These are phyloP conservation scores for Symmetrospora coprosmae DNA, from an alignment of 768 basidiomycete genomes.

Conservation along the genomic window DNA sequence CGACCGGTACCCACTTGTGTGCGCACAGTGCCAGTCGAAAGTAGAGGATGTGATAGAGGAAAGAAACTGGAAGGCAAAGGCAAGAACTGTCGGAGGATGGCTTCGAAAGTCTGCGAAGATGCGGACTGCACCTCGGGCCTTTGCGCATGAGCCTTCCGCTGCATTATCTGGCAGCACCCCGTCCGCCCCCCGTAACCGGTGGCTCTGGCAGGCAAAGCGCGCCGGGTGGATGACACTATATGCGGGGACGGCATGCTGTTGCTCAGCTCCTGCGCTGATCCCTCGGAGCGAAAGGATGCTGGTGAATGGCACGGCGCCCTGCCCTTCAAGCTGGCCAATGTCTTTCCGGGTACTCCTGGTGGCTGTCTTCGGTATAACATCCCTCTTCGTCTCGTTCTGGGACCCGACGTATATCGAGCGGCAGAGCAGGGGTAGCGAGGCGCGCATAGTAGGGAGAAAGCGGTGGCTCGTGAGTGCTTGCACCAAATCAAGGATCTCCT, in stretches of 20 bases:
- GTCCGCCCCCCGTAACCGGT: background rate
- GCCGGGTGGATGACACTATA: background rate
- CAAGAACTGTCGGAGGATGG: slow-evolving; percentile 16
- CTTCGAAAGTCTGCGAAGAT: too few relatives aligned
- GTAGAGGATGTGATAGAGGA: slow-evolving; percentile 13
- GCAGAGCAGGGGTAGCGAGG: background rate
- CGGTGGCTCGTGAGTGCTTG: slow-evolving; percentile 5
- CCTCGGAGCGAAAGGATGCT: background rate
- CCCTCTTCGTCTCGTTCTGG: slow-evolving; percentile 10
- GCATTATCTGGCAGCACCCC: background rate
- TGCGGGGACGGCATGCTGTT: background rate
- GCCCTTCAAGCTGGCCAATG: background rate
- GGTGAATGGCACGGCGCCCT: background rate
- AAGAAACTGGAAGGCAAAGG: slow-evolving; percentile 16
- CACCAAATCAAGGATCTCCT: background rate
- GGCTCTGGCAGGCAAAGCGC: background rate
- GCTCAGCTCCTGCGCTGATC: background rate
- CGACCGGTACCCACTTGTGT: slow-evolving; percentile 11
- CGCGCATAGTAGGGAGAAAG: background rate
- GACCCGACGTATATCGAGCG: slow-evolving; percentile 6
- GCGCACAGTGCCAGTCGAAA: background rate
- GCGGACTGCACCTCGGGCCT: background rate
- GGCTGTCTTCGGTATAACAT: background rate
- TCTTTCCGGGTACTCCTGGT: background rate
- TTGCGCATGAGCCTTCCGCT: background rate